A percentile compares a stretch with the other conserved stretches of the same genome.
Conservation (phyloP, 148 eudicot species). For the Camellia granthamiana region DNA sequence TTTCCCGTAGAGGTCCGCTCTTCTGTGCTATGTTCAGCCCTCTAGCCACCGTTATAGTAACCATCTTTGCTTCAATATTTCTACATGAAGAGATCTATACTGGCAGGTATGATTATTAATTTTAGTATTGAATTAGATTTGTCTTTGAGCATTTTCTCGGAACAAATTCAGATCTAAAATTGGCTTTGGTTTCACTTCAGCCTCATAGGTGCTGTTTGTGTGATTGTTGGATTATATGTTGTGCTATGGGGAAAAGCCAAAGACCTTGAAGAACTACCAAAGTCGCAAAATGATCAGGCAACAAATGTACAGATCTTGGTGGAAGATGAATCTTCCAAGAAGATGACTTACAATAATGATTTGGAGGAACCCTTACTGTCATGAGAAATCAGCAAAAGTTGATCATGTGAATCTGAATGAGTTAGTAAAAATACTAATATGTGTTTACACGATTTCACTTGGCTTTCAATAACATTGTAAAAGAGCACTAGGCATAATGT, state of each 20-base stretch:
- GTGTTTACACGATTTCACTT: no score
- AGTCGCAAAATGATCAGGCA: slow-evolving; percentile 8
- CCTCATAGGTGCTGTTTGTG: slow-evolving; percentile 47
- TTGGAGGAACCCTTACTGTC: slow-evolving; percentile 52
- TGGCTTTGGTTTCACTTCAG: slow-evolving; percentile 28
- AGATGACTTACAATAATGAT: slow-evolving; percentile 24
- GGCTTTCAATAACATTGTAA: no score
- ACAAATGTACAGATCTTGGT: slow-evolving; percentile 13
- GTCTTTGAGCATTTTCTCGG: neutral
- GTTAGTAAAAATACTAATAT: neutral
- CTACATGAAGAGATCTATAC: slow-evolving; percentile 59
- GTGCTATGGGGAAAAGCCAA: slow-evolving; percentile 82
- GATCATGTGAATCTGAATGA: neutral
- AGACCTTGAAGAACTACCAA: slow-evolving; percentile 29
- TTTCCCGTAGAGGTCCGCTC: slow-evolving; percentile 63
- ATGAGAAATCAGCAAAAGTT: slow-evolving; percentile 14
- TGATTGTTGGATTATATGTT: slow-evolving; percentile 57
- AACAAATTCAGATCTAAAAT: neutral
- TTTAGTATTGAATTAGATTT: no score
- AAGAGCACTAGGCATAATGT: no score
- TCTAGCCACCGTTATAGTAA: slow-evolving; percentile 55
- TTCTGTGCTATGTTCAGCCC: slow-evolving; percentile 85
- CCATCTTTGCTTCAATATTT: slow-evolving; percentile 47
- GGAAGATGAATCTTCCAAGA: slow-evolving; percentile 22
- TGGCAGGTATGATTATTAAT: slow-evolving; percentile 52